Evolutionary conservation across 2,329 filamentous ascomycete species (phyloP).

Genomic region (Verticillium nonalfalfae): DNA sequence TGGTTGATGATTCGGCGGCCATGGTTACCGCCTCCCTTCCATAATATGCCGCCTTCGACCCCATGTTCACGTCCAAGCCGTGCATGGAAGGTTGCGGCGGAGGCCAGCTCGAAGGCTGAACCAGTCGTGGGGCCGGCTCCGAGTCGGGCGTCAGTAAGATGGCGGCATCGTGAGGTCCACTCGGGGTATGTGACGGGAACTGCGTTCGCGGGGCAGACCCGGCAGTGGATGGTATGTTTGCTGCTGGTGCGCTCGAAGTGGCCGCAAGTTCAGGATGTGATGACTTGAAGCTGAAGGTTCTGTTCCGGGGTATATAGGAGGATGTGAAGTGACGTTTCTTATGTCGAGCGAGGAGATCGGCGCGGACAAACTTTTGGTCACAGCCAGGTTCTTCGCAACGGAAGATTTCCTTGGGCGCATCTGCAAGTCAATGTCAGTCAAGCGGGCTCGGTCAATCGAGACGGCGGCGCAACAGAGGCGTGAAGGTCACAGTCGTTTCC

Average conservation of each 20-base stretch:
- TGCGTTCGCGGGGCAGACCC: neutral
- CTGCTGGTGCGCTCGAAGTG: neutral
- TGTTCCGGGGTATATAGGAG: slow-evolving; percentile 43
- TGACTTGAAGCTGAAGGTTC: slow-evolving; percentile 38
- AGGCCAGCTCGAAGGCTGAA: slow-evolving; percentile 22
- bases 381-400: slow-evolving; percentile 70
- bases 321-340: slow-evolving; percentile 55
- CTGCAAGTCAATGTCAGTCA: slow-evolving; percentile 31
- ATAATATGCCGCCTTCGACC: slow-evolving; percentile 20
- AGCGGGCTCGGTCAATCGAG: neutral
- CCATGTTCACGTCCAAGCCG: slow-evolving; percentile 22
- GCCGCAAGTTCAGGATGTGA: neutral
- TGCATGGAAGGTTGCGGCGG: slow-evolving; percentile 23
- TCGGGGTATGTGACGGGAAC: slow-evolving; percentile 9
- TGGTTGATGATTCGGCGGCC: slow-evolving; percentile 23
- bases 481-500: too few species aligned
- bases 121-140: slow-evolving; percentile 11
- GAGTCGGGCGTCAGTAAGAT: slow-evolving; percentile 38
- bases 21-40: slow-evolving; percentile 16
- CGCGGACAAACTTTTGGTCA: slow-evolving; percentile 69
- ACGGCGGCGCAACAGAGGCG: too few species aligned
- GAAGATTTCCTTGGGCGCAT: slow-evolving; percentile 75
- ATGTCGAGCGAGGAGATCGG: slow-evolving; percentile 67
- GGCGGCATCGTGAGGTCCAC: slow-evolving; percentile 36
- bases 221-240: neutral